Percentiles rank a stretch among this genome's conserved stretches.
phyloP scores from a whole-genome alignment of 495 filamentous ascomycete genomes.

The Penicillium argentinense region DNA sequence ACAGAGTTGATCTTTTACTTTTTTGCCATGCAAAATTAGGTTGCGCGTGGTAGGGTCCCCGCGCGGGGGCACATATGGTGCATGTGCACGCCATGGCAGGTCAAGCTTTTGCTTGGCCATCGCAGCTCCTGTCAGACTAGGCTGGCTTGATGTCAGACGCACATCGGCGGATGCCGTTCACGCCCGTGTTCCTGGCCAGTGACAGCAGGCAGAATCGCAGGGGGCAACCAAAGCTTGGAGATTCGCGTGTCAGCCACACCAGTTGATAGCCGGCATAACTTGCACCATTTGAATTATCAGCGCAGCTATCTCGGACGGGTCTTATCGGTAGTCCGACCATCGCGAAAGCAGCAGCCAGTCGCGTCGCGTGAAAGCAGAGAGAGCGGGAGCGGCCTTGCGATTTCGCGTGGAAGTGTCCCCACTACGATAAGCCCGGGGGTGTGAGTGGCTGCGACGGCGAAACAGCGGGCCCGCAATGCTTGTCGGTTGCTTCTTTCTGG shows the following conservation, averaged over 20 bases:
- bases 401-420: too few species aligned
- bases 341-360: not conserved
- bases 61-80: not conserved
- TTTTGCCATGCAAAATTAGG: not conserved
- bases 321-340: constrained; percentile 12
- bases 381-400: constrained; percentile 15
- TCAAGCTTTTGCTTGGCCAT: not conserved
- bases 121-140: too few species aligned
- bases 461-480: constrained; percentile 10
- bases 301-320: constrained; percentile 6
- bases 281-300: constrained; percentile 9
- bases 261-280: too few species aligned
- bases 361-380: too few species aligned
- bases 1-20: too few species aligned
- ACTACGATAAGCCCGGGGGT: too few species aligned
- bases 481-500: constrained; percentile 26
- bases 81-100: not conserved
- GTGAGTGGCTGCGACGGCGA: too few species aligned
- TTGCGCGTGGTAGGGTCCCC: not conserved
- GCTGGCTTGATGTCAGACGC: constrained; percentile 5
- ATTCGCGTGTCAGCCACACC: too few species aligned
- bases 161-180: constrained; percentile 13
- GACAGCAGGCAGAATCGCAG: not conserved
- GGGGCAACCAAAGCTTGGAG: not conserved
- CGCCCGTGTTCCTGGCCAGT: not conserved